Percentiles rank a stretch among this genome's conserved stretches.
Conservation (phyloP, 352 stramenopile species). For the Phytopythium helicoides region DNA sequence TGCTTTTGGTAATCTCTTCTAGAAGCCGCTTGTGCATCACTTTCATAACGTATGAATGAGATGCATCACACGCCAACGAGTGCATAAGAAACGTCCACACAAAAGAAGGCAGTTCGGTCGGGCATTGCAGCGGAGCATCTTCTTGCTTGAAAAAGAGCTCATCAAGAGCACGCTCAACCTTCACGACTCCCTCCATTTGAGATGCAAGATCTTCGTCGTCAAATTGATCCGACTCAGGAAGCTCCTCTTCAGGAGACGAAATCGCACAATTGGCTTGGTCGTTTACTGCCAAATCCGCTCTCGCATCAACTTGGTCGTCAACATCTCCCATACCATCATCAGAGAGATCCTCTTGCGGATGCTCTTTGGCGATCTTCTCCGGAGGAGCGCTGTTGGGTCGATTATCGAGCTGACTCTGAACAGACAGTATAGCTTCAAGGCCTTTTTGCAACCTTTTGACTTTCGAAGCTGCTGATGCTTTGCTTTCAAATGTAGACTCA, state of each 20-base stretch:
- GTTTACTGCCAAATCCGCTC: too few relatives aligned
- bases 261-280: not conserved
- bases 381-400: too few relatives aligned
- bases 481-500: not conserved
- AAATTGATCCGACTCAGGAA: not conserved
- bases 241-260: not conserved
- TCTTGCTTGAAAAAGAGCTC: conserved; percentile 26
- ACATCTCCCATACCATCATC: not conserved
- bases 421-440: not conserved
- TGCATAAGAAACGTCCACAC: conserved; percentile 40
- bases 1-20: conserved; percentile 58
- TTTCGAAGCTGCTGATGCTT: not conserved
- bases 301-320: not conserved
- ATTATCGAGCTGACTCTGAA: not conserved
- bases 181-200: conserved; percentile 2
- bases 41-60: conserved; percentile 65
- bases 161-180: conserved; percentile 19
- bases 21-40: conserved; percentile 58
- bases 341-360: not conserved
- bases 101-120: conserved; percentile 28
- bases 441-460: conserved; percentile 2
- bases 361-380: not conserved
- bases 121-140: conserved; percentile 14
- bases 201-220: not conserved
- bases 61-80: conserved; percentile 30